Evolutionary conservation across 2,329 filamentous ascomycete species (phyloP).

Genomic region (Xylaria sp.): DNA sequence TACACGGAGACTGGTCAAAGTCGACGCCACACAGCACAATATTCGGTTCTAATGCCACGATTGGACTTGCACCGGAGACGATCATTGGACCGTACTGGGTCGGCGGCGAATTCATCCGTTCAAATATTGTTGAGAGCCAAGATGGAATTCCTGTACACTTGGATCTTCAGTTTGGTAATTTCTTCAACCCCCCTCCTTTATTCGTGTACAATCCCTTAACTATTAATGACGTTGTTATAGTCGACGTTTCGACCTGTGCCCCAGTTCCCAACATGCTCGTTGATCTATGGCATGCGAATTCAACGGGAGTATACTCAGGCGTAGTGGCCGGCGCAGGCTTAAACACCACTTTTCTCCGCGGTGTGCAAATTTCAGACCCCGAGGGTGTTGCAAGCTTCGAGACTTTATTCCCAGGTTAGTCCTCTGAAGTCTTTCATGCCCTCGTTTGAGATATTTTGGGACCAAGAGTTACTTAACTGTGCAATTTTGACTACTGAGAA

Average conservation of each 20-base stretch:
- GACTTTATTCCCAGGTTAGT: slow-evolving; percentile 58
- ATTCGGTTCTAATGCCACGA: slow-evolving; percentile 42
- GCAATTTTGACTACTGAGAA: no score
- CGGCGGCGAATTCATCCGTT: slow-evolving; percentile 51
- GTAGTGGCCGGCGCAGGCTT: slow-evolving; percentile 51
- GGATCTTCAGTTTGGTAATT: slow-evolving; percentile 50
- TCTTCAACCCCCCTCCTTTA: not conserved
- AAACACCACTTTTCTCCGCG: slow-evolving; percentile 57
- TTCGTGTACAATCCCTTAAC: not conserved
- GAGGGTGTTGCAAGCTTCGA: slow-evolving; percentile 57
- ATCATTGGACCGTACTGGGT: slow-evolving; percentile 47
- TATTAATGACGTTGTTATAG: slow-evolving; percentile 3
- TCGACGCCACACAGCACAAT: slow-evolving; percentile 39
- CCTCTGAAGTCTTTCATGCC: no score
- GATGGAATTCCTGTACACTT: slow-evolving; percentile 52
- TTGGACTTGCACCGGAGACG: slow-evolving; percentile 42
- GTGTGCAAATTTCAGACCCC: slow-evolving; percentile 55
- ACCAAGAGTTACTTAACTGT: no score
- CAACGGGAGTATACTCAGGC: slow-evolving; percentile 57
- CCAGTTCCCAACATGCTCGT: slow-evolving; percentile 49
- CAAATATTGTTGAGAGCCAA: slow-evolving; percentile 50
- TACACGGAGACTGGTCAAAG: slow-evolving; percentile 36
- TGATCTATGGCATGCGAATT: slow-evolving; percentile 55
- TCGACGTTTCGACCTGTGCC: slow-evolving; percentile 51
- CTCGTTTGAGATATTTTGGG: no score